These are phyloP conservation scores for Sugiyamaella paludigena DNA, from an alignment of 1,139 yeast species.

Conservation along the genomic window DNA sequence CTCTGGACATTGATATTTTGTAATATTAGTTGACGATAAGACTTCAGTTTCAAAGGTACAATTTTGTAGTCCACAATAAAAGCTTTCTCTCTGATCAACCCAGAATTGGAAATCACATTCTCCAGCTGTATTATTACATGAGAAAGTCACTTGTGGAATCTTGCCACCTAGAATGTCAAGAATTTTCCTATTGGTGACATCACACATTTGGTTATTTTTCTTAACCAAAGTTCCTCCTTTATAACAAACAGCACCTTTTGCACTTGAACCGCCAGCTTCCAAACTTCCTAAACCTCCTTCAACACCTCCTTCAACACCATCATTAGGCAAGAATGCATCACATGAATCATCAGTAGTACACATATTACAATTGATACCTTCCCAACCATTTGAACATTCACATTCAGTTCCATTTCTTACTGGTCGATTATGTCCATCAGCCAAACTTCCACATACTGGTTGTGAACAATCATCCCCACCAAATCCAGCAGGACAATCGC, in stretches of 20 bases:
- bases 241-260: constrained; percentile 58
- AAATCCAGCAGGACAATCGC: constrained; percentile 90
- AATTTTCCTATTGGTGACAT: constrained; percentile 84
- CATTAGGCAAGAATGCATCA: constrained; percentile 77
- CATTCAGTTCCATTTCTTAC: constrained; percentile 57
- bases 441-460: constrained; percentile 83
- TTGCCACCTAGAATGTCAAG: constrained; percentile 73
- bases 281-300: no score
- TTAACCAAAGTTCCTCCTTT: constrained; percentile 82
- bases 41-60: constrained; percentile 72
- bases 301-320: constrained; percentile 76
- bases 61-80: constrained; percentile 74
- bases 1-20: constrained; percentile 73
- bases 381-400: constrained; percentile 82
- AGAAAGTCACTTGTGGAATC: constrained; percentile 88
- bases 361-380: constrained; percentile 85
- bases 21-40: constrained; percentile 49
- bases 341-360: constrained; percentile 74
- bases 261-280: no score
- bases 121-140: constrained; percentile 68
- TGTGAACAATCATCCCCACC: constrained; percentile 91
- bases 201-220: constrained; percentile 84
- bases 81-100: constrained; percentile 87
- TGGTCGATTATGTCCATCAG: constrained; percentile 64
- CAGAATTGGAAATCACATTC: constrained; percentile 90